A percentile compares a stretch with the other conserved stretches of the same genome.
These are phyloP conservation scores for Exophiala oligosperma DNA, from an alignment of 2,329 filamentous ascomycete genomes.

Conservation along the genomic window DNA sequence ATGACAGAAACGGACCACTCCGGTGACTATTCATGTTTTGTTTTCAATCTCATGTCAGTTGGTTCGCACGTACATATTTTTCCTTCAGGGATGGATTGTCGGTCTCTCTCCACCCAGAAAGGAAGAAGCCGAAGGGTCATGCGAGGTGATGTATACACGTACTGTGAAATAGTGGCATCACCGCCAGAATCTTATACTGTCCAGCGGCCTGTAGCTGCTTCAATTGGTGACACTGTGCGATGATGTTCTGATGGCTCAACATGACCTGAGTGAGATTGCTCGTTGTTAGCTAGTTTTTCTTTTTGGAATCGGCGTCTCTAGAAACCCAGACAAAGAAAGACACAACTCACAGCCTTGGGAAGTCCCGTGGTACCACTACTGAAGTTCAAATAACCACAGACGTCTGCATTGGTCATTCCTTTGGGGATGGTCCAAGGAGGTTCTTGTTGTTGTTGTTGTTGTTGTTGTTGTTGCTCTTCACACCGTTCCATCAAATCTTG, in stretches of 20 bases:
- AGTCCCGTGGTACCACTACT: slow-evolving; percentile 73
- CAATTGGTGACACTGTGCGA: slow-evolving; percentile 63
- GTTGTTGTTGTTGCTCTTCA: slow-evolving; percentile 16
- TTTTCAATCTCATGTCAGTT: not conserved
- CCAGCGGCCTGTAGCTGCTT: slow-evolving; percentile 41
- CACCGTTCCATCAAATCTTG: slow-evolving; percentile 33
- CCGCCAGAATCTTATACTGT: slow-evolving; percentile 54
- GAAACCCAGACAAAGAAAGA: too few species aligned
- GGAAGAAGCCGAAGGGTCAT: too few species aligned
- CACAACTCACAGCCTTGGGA: slow-evolving; percentile 68
- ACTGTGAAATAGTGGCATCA: slow-evolving; percentile 62
- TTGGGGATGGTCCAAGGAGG: slow-evolving; percentile 49
- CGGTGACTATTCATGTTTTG: slow-evolving; percentile 46
- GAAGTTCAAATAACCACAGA: slow-evolving; percentile 64
- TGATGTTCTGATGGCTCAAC: slow-evolving; percentile 57
- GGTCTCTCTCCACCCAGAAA: too few species aligned
- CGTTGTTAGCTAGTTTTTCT: not conserved
- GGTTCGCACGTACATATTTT: too few species aligned
- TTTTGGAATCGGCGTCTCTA: too few species aligned
- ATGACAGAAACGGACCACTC: slow-evolving; percentile 63
- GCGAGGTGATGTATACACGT: not conserved
- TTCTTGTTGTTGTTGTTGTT: slow-evolving; percentile 25
- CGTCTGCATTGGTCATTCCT: slow-evolving; percentile 54
- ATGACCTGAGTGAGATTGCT: slow-evolving; percentile 44
- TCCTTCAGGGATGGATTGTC: too few species aligned